Conservation (phyloP, 2,329 filamentous ascomycete genomes). For the Nemania sp. region DNA sequence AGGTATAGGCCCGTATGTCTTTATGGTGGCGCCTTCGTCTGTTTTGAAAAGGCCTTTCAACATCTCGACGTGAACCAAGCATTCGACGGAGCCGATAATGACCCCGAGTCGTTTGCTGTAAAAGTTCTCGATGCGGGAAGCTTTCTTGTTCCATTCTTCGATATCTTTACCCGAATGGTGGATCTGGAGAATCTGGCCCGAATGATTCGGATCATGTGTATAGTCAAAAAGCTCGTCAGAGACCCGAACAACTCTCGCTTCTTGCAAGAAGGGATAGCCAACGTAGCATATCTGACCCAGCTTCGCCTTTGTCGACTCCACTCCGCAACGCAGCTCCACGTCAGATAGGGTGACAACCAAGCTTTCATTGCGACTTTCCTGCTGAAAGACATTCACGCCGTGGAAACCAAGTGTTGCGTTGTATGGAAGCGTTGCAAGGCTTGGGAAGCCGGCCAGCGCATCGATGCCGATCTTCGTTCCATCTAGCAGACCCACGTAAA, state of each 20-base stretch:
- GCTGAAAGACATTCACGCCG: conserved; percentile 91
- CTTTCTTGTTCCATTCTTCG: conserved; percentile 81
- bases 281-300: conserved; percentile 87
- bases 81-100: conserved; percentile 83
- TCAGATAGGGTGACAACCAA: conserved; percentile 87
- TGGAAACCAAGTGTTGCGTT: conserved; percentile 82
- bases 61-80: conserved; percentile 90
- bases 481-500: conserved; percentile 80
- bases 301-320: conserved; percentile 74
- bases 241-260: conserved; percentile 86
- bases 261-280: conserved; percentile 93
- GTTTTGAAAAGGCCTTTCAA: conserved; percentile 89
- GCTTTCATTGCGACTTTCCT: conserved; percentile 95
- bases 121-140: conserved; percentile 78
- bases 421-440: conserved; percentile 82
- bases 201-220: conserved; percentile 67
- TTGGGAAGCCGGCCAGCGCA: conserved; percentile 93
- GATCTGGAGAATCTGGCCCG: conserved; percentile 63
- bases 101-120: conserved; percentile 93
- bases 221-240: conserved; percentile 96
- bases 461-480: conserved; percentile 80
- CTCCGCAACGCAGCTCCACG: conserved; percentile 70
- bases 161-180: conserved; percentile 79
- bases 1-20: conserved; percentile 86
- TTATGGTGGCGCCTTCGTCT: conserved; percentile 86